Evolutionary conservation across 345 rosid species (phyloP), one percentile per base, ranked within the genome.

Genomic region (Euphorbia lathyris): DNA sequence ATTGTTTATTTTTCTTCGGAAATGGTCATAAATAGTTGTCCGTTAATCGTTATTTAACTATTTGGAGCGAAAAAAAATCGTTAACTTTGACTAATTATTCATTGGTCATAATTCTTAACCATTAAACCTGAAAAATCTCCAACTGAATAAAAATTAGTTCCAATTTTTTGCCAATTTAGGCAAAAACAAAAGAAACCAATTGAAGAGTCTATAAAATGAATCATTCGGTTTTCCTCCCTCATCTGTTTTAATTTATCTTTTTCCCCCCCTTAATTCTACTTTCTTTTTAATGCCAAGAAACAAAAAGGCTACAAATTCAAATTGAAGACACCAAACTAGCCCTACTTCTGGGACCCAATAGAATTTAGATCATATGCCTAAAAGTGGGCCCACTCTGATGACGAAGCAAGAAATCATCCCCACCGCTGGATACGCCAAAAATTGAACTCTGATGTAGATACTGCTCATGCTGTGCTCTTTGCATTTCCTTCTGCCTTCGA

Each of bases 401-500:
- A 73, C 74, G 77, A 36, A 83, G 74, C 84, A 77, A 76, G 84
- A 71, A 88, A 61, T 82, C 86, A 67, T 80, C 88, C 0, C 75
- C 81, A 59, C 87, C 86, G 72, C 71, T 84, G 63, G 87, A 69
- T 73, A 59, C 72, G n/a, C 83, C 83, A 26, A 83, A 86, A 47
- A 85, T 73, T 12, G 90, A 77, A 50, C 69, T 62, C 65, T 83
- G 90, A 65, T 79, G 55, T 4, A 83, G 69, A 63, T 77, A 78
- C 65, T 83, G 90, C 23, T 81, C 88, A 11, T 70, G 80, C 29
- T 70, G 86, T 38, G 74, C 78, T 60, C 73, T 63, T 9, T 85
- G 88, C 65, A 82, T 0, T 0, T 86, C 95, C 76, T 58, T 84
- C 71, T 87, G 90, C 80, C 88, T 85, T 65, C 92, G 75, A 2